These are phyloP conservation scores for Melaleuca alternifolia DNA, from an alignment of 345 rosid species.

Conservation along the genomic window DNA sequence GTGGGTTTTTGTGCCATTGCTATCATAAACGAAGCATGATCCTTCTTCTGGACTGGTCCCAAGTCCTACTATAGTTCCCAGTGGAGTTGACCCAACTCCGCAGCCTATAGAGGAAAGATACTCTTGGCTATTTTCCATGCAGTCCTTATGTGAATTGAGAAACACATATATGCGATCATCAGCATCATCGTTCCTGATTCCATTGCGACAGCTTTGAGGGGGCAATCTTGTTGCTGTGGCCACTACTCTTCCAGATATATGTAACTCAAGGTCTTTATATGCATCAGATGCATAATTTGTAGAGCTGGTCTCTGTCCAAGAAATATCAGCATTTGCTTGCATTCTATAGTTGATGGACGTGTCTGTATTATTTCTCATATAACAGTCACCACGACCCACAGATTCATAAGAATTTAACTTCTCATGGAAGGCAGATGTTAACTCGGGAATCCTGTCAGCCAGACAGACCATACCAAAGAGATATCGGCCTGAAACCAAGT, in stretches of 20 bases:
- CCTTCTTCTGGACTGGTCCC: conserved; percentile 73
- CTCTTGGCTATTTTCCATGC: conserved; percentile 5
- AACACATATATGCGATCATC: conserved; percentile 67
- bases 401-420: conserved; percentile 32
- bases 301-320: conserved; percentile 16
- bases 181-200: conserved; percentile 27
- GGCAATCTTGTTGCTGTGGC: conserved; percentile 73
- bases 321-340: conserved; percentile 11
- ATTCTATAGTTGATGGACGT: conserved; percentile 12
- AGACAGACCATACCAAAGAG: conserved; percentile 89
- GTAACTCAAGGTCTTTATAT: conserved; percentile 74
- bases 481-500: conserved; percentile 84
- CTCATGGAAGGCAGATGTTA: conserved; percentile 29
- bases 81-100: conserved; percentile 27
- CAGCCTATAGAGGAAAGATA: conserved; percentile 9
- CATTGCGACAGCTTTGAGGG: conserved; percentile 29
- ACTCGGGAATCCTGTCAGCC: conserved; percentile 33
- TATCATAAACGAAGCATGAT: conserved; percentile 69
- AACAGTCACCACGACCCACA: conserved; percentile 8
- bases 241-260: conserved; percentile 63
- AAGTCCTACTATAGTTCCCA: conserved; percentile 69
- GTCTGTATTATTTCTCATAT: neutral
- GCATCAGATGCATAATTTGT: conserved; percentile 42
- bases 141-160: conserved; percentile 36
- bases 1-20: conserved; percentile 69